Evolutionary conservation across 345 rosid genomes (phyloP).

Genomic region (Linum tenue): DNA sequence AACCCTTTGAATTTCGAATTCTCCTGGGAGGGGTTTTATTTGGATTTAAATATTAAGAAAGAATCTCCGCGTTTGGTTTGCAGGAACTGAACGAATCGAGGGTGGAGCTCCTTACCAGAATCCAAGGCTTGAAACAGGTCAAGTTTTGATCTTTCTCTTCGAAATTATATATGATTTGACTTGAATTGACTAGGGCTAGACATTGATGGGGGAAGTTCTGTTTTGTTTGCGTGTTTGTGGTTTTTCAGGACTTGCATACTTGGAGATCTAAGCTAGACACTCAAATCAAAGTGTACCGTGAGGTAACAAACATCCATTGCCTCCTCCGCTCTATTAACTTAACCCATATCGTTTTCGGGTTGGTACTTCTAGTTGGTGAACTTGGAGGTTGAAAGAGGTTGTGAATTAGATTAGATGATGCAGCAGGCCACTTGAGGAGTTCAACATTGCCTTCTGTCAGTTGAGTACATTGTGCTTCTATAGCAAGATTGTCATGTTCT

Average conservation of each 20-base stretch:
- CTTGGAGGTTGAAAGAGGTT: background rate
- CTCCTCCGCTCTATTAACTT: too few relatives aligned
- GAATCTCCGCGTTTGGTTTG: background rate
- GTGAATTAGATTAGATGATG: background rate
- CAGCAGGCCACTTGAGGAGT: background rate
- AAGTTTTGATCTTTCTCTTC: background rate
- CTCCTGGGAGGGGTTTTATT: background rate
- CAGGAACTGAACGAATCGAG: conserved; percentile 89
- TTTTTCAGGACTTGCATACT: conserved; percentile 74
- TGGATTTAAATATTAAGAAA: background rate
- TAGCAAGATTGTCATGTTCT: background rate
- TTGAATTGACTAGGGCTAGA: background rate
- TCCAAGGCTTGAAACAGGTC: conserved; percentile 86
- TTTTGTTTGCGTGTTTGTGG: background rate
- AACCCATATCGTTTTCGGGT: too few relatives aligned
- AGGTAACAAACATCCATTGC: conserved; percentile 29
- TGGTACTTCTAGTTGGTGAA: background rate
- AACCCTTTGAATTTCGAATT: background rate
- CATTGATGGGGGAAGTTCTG: background rate
- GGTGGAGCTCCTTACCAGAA: conserved; percentile 64
- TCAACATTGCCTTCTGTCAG: background rate
- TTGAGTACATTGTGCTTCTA: background rate
- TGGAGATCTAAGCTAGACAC: conserved; percentile 93
- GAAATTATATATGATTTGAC: background rate
- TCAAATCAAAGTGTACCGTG: conserved; percentile 75